Conservation (phyloP, 768 basidiomycete species). For the Crepidotus variabilis region DNA sequence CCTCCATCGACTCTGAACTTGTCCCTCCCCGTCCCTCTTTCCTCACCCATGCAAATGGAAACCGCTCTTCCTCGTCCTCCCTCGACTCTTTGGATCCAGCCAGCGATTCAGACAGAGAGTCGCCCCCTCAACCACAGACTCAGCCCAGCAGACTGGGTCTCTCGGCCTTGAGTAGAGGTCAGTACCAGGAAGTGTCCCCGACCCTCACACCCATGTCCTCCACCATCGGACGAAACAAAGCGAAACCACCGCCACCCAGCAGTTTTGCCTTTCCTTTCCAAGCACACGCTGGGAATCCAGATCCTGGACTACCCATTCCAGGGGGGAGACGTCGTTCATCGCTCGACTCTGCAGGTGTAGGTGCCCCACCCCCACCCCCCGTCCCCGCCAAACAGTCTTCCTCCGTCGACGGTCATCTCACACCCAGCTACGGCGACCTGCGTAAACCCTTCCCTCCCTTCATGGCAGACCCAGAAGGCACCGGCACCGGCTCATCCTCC, state of each 20-base stretch:
- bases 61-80: constrained; percentile 13
- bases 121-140: background rate
- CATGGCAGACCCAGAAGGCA: constrained; percentile 26
- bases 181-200: background rate
- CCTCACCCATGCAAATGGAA: constrained; percentile 11
- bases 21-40: constrained; percentile 24
- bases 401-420: background rate
- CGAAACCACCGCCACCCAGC: constrained; percentile 26
- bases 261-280: constrained; percentile 51
- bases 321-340: constrained; percentile 35
- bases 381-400: background rate
- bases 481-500: constrained; percentile 6
- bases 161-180: background rate
- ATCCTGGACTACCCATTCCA: constrained; percentile 45
- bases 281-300: constrained; percentile 63
- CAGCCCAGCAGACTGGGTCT: background rate
- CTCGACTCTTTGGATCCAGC: constrained; percentile 1
- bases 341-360: constrained; percentile 34
- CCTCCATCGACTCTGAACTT: constrained; percentile 3
- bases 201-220: too few relatives aligned
- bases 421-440: constrained; percentile 16
- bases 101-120: background rate
- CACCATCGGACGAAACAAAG: too few relatives aligned
- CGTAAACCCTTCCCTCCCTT: constrained; percentile 48
- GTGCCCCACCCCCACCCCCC: constrained; percentile 19